Conservation (phyloP, 2,329 filamentous ascomycete species). For the Ophiosphaerella narmari region DNA sequence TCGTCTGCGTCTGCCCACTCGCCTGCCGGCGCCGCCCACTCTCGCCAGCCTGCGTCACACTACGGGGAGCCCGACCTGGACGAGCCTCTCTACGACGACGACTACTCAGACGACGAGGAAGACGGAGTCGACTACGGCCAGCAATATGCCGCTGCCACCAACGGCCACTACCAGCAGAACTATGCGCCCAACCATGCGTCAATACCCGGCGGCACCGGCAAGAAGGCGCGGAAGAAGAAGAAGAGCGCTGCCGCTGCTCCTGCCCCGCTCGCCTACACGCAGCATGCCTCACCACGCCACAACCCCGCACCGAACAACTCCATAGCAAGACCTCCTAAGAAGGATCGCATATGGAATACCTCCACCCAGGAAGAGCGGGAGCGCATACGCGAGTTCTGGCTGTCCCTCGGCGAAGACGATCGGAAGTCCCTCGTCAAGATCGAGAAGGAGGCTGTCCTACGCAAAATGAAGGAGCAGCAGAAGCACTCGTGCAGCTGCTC, state of each 20-base stretch:
- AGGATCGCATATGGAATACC: slow-evolving; percentile 96
- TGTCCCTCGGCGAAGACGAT: slow-evolving; percentile 90
- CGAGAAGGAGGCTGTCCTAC: slow-evolving; percentile 95
- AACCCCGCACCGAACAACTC: slow-evolving; percentile 51
- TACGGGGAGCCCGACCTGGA: slow-evolving; percentile 53
- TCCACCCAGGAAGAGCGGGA: slow-evolving; percentile 92
- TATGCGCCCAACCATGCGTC: slow-evolving; percentile 25
- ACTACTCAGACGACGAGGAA: slow-evolving; percentile 47
- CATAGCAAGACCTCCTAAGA: slow-evolving; percentile 56
- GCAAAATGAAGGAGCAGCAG: slow-evolving; percentile 99
- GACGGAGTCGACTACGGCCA: slow-evolving; percentile 33
- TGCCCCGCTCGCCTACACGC: slow-evolving; percentile 36
- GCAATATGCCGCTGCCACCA: slow-evolving; percentile 18
- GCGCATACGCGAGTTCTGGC: slow-evolving; percentile 98
- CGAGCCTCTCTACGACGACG: slow-evolving; percentile 42
- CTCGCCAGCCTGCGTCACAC: slow-evolving; percentile 42
- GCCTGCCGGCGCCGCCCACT: slow-evolving; percentile 12
- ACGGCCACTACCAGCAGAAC: slow-evolving; percentile 37
- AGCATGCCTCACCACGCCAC: slow-evolving; percentile 36
- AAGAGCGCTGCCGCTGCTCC: slow-evolving; percentile 51
- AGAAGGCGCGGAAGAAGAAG: slow-evolving; percentile 73
- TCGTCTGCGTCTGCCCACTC: slow-evolving; percentile 12
- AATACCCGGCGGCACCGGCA: slow-evolving; percentile 26
- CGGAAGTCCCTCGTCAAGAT: slow-evolving; percentile 95
- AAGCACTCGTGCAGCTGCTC: slow-evolving; percentile 99